Evolutionary conservation across 306 rosid genomes (phyloP).

Genomic region (Trifolium fragiferum): DNA sequence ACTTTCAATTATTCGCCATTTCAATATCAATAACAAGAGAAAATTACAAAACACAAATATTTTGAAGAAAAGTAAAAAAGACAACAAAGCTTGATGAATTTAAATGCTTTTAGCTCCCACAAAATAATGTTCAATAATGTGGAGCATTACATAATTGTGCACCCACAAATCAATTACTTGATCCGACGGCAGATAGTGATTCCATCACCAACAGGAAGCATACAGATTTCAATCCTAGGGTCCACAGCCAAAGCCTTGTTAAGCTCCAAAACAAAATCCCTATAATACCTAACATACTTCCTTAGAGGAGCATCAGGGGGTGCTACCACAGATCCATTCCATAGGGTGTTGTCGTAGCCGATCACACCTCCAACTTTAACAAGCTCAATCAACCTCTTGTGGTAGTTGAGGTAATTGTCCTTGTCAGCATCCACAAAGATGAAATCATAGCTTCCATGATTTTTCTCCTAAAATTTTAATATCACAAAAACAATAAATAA

Average conservation of each 20-base stretch:
- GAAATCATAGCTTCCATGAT: constrained; percentile 77
- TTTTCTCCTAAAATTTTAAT: constrained; percentile 57
- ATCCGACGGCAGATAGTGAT: constrained; percentile 89
- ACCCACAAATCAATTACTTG: constrained; percentile 34
- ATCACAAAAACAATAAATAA: neutral
- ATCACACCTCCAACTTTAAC: constrained; percentile 85
- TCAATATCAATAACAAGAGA: constrained; percentile 10
- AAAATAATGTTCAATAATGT: neutral
- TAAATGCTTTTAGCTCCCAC: constrained; percentile 1
- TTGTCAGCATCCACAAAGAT: constrained; percentile 90
- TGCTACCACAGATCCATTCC: constrained; percentile 94
- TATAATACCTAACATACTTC: constrained; percentile 85
- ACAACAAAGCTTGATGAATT: constrained; percentile 4
- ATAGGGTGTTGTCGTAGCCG: constrained; percentile 91
- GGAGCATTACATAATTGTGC: constrained; percentile 8
- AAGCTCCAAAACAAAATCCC: constrained; percentile 86
- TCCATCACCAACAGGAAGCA: constrained; percentile 92
- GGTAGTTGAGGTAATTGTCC: constrained; percentile 92
- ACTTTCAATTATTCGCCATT: constrained; percentile 21
- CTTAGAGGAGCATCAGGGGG: constrained; percentile 87
- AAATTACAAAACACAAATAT: constrained; percentile 29
- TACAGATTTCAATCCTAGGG: constrained; percentile 88
- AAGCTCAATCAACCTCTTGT: constrained; percentile 78
- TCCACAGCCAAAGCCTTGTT: constrained; percentile 83
- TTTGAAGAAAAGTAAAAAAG: constrained; percentile 5